Evolutionary conservation across 2,329 filamentous ascomycete species (phyloP).

Genomic region (Ophidiomyces ophidiicola): DNA sequence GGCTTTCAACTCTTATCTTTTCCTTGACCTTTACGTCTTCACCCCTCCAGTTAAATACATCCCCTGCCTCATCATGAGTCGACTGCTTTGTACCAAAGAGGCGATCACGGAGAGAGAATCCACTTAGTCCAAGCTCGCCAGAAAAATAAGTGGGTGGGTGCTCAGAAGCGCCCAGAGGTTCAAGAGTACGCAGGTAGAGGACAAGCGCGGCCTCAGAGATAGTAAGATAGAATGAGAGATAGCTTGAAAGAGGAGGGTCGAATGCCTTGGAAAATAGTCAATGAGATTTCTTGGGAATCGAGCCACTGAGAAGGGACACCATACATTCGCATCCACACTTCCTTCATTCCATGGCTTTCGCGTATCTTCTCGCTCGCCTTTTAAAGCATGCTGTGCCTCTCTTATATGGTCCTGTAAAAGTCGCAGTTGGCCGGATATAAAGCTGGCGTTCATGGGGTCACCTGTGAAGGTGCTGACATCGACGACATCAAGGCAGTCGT

Average conservation of each 20-base stretch:
- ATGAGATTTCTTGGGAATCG: not conserved
- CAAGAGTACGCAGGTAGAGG: slow-evolving; percentile 56
- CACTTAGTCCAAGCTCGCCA: slow-evolving; percentile 49
- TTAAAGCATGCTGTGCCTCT: slow-evolving; percentile 48
- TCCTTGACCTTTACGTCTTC: slow-evolving; percentile 75
- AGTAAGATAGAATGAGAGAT: slow-evolving; percentile 59
- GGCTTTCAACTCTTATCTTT: slow-evolving; percentile 77
- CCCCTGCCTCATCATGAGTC: slow-evolving; percentile 69
- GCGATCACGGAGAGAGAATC: slow-evolving; percentile 47
- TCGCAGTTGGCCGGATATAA: slow-evolving; percentile 47
- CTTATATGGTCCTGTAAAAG: slow-evolving; percentile 49
- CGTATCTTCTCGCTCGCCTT: slow-evolving; percentile 40
- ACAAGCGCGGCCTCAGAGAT: slow-evolving; percentile 60
- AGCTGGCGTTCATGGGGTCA: slow-evolving; percentile 46
- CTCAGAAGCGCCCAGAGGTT: slow-evolving; percentile 48
- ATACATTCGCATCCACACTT: slow-evolving; percentile 47
- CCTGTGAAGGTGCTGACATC: slow-evolving; percentile 63
- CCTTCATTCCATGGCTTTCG: slow-evolving; percentile 45
- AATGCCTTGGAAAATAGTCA: slow-evolving; percentile 30
- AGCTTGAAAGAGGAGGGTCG: slow-evolving; percentile 49
- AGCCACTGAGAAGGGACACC: not conserved
- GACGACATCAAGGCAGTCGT: slow-evolving; percentile 70
- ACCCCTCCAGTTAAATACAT: slow-evolving; percentile 56
- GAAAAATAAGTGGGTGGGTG: slow-evolving; percentile 53
- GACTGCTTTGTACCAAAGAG: slow-evolving; percentile 42